A percentile compares a stretch with the other conserved stretches of the same genome.
These are phyloP conservation scores for Trichoderma gamsii DNA, from an alignment of 495 filamentous ascomycete genomes.

Conservation along the genomic window DNA sequence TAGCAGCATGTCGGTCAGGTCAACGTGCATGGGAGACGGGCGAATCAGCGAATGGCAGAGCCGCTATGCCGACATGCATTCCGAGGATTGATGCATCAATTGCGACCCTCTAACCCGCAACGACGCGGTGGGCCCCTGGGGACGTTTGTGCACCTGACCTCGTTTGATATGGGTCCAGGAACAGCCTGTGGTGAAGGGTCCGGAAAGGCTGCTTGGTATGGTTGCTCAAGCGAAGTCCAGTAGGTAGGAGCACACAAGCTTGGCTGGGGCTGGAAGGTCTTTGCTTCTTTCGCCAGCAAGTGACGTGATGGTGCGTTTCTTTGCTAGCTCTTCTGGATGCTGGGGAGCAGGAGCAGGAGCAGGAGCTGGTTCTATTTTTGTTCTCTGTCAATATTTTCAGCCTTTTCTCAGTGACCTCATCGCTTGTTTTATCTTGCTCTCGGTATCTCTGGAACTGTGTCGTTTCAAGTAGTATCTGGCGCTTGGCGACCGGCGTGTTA, in stretches of 20 bases:
- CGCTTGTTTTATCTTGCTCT: neutral
- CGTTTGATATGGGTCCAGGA: slow-evolving; percentile 14
- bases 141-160: slow-evolving; percentile 1
- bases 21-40: slow-evolving; percentile 4
- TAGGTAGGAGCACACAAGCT: neutral
- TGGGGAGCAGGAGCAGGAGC: neutral
- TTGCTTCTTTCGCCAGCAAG: neutral
- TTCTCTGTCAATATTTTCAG: neutral
- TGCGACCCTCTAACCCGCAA: neutral
- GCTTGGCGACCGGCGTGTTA: neutral
- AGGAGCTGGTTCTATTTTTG: neutral
- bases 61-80: slow-evolving; percentile 8
- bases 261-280: neutral
- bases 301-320: slow-evolving; percentile 5
- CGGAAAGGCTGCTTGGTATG: neutral
- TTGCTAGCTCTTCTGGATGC: no score
- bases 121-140: neutral
- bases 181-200: neutral
- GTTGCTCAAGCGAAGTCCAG: neutral
- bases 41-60: slow-evolving; percentile 1
- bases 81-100: slow-evolving; percentile 10
- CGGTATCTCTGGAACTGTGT: neutral
- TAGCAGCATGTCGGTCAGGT: slow-evolving; percentile 14
- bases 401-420: neutral
- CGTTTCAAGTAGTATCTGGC: neutral